A percentile compares a stretch with the other conserved stretches of the same genome.
Conservation (phyloP, 75 land plant species). For the Ceratopteris richardii region DNA sequence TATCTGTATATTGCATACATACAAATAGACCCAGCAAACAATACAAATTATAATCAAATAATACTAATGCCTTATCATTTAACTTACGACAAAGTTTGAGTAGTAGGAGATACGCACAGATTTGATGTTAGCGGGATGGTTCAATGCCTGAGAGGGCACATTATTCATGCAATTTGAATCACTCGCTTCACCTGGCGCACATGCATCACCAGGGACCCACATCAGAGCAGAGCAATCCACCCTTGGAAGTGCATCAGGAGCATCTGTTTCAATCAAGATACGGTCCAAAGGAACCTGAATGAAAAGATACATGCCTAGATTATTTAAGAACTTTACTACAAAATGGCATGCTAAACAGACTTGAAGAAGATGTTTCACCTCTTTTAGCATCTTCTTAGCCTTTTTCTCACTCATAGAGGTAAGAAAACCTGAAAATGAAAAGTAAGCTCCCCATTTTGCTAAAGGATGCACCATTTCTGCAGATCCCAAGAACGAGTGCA, state of each 20-base stretch:
- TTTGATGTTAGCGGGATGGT: conserved; percentile 92
- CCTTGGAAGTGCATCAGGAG: conserved; percentile 71
- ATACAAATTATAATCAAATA: too few species aligned
- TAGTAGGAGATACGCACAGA: too few species aligned
- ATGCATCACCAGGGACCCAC: conserved; percentile 48
- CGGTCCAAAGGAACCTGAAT: conserved; percentile 55
- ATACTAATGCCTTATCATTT: too few species aligned
- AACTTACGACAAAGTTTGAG: too few species aligned
- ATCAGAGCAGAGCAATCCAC: conserved; percentile 19
- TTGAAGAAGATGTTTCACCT: too few species aligned
- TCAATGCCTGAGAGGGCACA: conserved; percentile 36
- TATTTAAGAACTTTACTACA: too few species aligned
- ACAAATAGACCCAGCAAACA: too few species aligned
- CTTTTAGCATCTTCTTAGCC: conserved; percentile 60
- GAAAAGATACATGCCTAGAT: too few species aligned
- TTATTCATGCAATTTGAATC: conserved; percentile 3
- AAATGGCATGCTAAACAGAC: too few species aligned
- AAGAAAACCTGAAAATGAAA: conserved; percentile 91
- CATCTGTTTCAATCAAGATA: conserved; percentile 78
- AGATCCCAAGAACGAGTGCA: conserved; percentile 83
- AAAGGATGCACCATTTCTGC: conserved; percentile 76
- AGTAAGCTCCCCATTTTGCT: conserved; percentile 74
- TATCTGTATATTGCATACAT: too few species aligned
- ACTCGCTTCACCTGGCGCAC: conserved; percentile 9
- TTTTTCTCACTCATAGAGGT: conserved; percentile 53